A percentile compares a stretch with the other conserved stretches of the same genome.
Evolutionary conservation across 371 early-diverging fungal genomes (phyloP).

Genomic region (Mucor lusitanicus): DNA sequence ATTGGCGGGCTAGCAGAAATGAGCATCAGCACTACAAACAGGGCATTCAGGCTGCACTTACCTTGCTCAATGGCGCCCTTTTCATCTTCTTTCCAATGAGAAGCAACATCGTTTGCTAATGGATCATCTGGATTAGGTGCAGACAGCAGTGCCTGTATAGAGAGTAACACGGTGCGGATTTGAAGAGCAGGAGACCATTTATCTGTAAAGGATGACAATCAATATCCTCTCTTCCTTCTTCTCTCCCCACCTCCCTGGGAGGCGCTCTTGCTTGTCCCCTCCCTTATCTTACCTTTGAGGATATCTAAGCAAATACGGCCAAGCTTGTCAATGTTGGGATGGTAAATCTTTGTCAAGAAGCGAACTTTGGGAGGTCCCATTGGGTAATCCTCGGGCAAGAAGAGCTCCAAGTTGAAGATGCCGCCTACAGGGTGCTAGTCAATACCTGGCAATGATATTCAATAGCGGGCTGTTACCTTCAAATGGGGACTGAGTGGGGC

Average conservation of each 20-base stretch:
- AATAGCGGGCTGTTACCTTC: slow-evolving; percentile 71
- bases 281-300: slow-evolving; percentile 78
- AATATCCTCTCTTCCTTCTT: not conserved
- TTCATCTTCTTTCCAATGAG: slow-evolving; percentile 97
- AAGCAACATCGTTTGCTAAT: slow-evolving; percentile 98
- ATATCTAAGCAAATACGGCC: slow-evolving; percentile 99
- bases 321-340: slow-evolving; percentile 99
- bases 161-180: slow-evolving; percentile 96
- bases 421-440: slow-evolving; percentile 68
- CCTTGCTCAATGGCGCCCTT: slow-evolving; percentile 91
- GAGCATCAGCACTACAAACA: too few species aligned
- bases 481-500: slow-evolving; percentile 96
- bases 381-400: slow-evolving; percentile 98
- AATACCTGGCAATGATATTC: not conserved
- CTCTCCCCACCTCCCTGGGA: not conserved
- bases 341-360: slow-evolving; percentile 98
- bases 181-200: slow-evolving; percentile 99
- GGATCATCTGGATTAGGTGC: slow-evolving; percentile 99
- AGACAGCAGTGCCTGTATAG: slow-evolving; percentile 98
- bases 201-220: slow-evolving; percentile 56
- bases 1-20: slow-evolving; percentile 22
- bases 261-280: too few species aligned
- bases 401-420: slow-evolving; percentile 94
- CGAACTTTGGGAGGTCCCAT: slow-evolving; percentile 98
- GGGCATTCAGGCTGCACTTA: slow-evolving; percentile 20